These are phyloP conservation scores for Nannochloropsis salina DNA, from an alignment of 108 stramenopile genomes.

Conservation along the genomic window DNA sequence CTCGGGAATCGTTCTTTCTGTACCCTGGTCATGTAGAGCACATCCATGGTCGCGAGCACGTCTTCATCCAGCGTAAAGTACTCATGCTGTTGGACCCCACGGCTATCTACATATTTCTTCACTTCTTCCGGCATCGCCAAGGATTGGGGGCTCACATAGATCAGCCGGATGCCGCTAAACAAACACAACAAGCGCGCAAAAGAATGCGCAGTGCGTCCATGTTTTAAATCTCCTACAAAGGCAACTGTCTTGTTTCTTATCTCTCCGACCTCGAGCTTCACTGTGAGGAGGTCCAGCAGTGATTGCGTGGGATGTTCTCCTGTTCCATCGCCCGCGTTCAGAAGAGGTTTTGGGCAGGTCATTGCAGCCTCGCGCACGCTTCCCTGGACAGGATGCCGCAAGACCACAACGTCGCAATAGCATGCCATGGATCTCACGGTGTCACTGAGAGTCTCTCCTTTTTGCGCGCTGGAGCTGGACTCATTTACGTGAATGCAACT, in stretches of 20 bases:
- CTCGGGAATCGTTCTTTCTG: conserved; percentile 88
- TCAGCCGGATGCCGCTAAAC: conserved; percentile 58
- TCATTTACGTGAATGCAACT: conserved; percentile 67
- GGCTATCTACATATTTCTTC: conserved; percentile 59
- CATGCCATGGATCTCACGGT: conserved; percentile 79
- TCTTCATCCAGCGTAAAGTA: conserved; percentile 25
- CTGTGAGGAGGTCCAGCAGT: conserved; percentile 88
- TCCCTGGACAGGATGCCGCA: conserved; percentile 77
- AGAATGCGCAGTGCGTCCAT: conserved; percentile 92
- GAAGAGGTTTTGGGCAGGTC: conserved; percentile 61
- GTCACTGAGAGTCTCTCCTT: conserved; percentile 87
- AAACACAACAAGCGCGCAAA: conserved; percentile 75
- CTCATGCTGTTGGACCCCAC: conserved; percentile 7
- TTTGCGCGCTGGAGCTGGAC: conserved; percentile 69
- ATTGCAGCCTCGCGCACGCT: conserved; percentile 49
- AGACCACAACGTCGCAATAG: conserved; percentile 79
- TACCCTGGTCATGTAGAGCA: conserved; percentile 90
- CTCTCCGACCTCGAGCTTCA: conserved; percentile 66
- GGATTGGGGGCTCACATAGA: conserved; percentile 73
- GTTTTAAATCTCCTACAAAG: conserved; percentile 87
- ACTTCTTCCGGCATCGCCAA: conserved; percentile 78
- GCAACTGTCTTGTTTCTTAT: conserved; percentile 57
- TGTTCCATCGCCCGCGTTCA: conserved; percentile 95
- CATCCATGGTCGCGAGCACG: conserved; percentile 67
- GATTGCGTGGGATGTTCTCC: conserved; percentile 99